Conservation (phyloP, 495 filamentous ascomycete genomes). For the Lasiosphaeriaceae sp. region DNA sequence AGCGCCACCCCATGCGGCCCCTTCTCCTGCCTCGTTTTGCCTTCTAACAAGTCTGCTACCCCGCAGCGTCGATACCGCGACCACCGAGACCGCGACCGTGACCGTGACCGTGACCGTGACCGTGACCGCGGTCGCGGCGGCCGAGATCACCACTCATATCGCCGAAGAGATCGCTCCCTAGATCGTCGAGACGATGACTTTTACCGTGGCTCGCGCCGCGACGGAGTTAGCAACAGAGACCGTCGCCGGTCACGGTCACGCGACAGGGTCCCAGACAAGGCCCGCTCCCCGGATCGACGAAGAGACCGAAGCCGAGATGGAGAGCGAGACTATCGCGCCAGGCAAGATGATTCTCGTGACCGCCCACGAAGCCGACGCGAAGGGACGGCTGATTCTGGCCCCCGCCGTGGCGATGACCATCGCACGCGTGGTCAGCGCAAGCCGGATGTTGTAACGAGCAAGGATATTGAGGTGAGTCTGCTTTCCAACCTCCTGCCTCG, state of each 20-base stretch:
- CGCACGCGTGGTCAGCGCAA: slow-evolving; percentile 49
- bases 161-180: slow-evolving; percentile 70
- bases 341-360: slow-evolving; percentile 79
- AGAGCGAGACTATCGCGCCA: slow-evolving; percentile 62
- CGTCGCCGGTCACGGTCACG: slow-evolving; percentile 59
- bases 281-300: slow-evolving; percentile 30
- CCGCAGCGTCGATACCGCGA: slow-evolving; percentile 53
- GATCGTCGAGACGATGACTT: slow-evolving; percentile 70
- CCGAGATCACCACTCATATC: slow-evolving; percentile 56
- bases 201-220: slow-evolving; percentile 54
- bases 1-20: slow-evolving; percentile 4
- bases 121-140: slow-evolving; percentile 53
- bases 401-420: slow-evolving; percentile 64
- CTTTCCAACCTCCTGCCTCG: no score
- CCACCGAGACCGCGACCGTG: slow-evolving; percentile 38
- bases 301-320: slow-evolving; percentile 57
- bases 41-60: slow-evolving; percentile 30
- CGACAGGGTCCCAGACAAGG: slow-evolving; percentile 55
- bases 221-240: slow-evolving; percentile 28
- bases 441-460: slow-evolving; percentile 41
- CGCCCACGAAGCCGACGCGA: slow-evolving; percentile 64
- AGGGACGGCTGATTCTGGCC: slow-evolving; percentile 70
- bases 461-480: slow-evolving; percentile 45
- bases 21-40: neutral
- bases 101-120: slow-evolving; percentile 48